Conservation (phyloP, 2,329 filamentous ascomycete genomes). For the Aureobasidium sp. region DNA sequence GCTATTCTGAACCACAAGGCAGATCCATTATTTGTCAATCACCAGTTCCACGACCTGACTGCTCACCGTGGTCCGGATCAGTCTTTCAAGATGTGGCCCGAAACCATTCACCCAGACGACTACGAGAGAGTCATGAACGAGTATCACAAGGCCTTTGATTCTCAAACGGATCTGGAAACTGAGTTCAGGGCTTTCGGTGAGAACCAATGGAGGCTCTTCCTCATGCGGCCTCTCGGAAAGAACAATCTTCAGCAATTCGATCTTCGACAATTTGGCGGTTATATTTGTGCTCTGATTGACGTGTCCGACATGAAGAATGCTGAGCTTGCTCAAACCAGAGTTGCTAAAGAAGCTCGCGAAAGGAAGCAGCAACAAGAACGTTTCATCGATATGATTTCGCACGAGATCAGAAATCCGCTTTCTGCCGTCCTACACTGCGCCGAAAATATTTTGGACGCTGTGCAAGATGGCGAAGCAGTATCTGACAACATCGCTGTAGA, state of each 20-base stretch:
- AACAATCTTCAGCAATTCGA: constrained; percentile 28
- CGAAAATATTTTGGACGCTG: constrained; percentile 34
- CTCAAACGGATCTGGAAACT: constrained; percentile 32
- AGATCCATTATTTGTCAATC: constrained; percentile 41
- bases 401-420: constrained; percentile 32
- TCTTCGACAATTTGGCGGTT: constrained; percentile 33
- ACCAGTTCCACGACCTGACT: constrained; percentile 40
- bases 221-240: constrained; percentile 37
- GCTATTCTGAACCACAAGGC: constrained; percentile 40
- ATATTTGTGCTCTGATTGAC: constrained; percentile 41
- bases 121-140: constrained; percentile 39
- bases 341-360: constrained; percentile 37
- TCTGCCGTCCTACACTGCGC: constrained; percentile 36
- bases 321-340: constrained; percentile 35
- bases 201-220: constrained; percentile 35
- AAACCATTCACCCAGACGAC: constrained; percentile 39
- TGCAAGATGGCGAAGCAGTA: constrained; percentile 17
- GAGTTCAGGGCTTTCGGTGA: constrained; percentile 36
- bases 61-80: constrained; percentile 34
- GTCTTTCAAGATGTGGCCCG: constrained; percentile 39
- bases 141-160: constrained; percentile 36
- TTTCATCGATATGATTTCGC: constrained; percentile 41
- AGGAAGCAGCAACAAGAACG: constrained; percentile 40
- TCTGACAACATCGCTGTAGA: constrained; percentile 18
- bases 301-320: constrained; percentile 41